Base-by-base conservation (phyloP, 1,139 yeast genomes). In the Suhomyces ambrosiae region DNA sequence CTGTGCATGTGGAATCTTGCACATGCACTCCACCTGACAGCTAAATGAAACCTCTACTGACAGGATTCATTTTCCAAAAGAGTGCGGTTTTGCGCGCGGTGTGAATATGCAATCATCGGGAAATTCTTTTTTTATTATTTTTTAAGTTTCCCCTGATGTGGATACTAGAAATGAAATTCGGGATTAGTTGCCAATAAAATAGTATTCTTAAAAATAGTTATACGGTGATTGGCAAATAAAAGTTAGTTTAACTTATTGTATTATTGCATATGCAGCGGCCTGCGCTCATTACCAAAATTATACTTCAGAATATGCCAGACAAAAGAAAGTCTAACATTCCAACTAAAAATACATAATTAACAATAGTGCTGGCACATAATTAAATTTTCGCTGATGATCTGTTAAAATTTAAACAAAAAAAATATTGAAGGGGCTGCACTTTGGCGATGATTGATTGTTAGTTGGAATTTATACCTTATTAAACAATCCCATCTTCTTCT, bases 371-470 rank as follows among this genome's bases (percentile, higher is more conserved):
- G 5, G 33, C 13, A 22, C 27, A 10, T 2, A 32, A 16, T 19
- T 9, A 12, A 14, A 11, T 5, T 30, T 35, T 35, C 35, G 27
- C 23, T 34, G 38, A 38, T 38, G 38, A 34, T 34, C 35, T 38
- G 32, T 31, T 24, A 11, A 13, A 16, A 13, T 21, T 21, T 10
- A 10, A 19, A 19, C 30, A 18, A 31, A 12, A 15, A 35, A 38
- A 38, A 38, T 38, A 38, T 38, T 28, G 31, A 27, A 34, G 38
- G 38, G 38, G 37, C 35, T 23, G 25, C 29, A 29, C 24, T 21
- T 24, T 18, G 30, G 23, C 31, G 28, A 30, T 25, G 23, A 7
- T 12, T 12, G 32, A 22, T 15, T 23, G 26, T 24, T 14, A 6
- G 16, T 30, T 22, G 32, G 27, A 30, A 30, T 24, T 23, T 22